Conservation (phyloP, 768 basidiomycete species). For the Mycena rebaudengoi region DNA sequence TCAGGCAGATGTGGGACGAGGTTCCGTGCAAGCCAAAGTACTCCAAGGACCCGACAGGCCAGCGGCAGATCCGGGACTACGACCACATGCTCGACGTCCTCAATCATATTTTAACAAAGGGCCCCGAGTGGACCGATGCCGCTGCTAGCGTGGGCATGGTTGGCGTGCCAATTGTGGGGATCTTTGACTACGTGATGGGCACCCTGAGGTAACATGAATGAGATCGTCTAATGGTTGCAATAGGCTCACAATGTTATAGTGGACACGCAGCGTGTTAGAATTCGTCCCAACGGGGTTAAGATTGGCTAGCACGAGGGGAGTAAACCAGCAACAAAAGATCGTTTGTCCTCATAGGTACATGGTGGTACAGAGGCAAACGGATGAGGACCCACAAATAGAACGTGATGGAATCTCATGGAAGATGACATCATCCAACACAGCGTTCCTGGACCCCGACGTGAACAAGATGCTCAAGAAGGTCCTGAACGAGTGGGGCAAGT, state of each 20-base stretch:
- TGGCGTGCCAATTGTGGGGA: background rate
- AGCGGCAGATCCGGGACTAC: constrained; percentile 5
- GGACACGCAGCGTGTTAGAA: constrained; percentile 3
- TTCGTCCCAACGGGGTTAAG: too few species aligned
- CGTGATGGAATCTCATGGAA: too few species aligned
- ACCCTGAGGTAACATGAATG: background rate
- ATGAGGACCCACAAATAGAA: too few species aligned
- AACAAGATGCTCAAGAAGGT: constrained; percentile 12
- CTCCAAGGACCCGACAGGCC: constrained; percentile 9
- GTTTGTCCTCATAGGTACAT: too few species aligned
- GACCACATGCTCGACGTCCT: constrained; percentile 8
- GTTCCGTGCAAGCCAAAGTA: constrained; percentile 1
- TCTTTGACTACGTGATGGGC: constrained; percentile 10
- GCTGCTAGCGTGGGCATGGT: constrained; percentile 10
- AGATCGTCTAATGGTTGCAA: background rate
- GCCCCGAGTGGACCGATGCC: constrained; percentile 7
- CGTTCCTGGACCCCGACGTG: constrained; percentile 11
- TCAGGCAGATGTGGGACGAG: constrained; percentile 37
- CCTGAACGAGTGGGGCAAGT: constrained; percentile 12
- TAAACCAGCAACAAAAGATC: too few species aligned
- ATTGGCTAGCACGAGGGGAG: too few species aligned
- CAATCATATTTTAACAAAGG: constrained; percentile 1
- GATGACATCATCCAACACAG: too few species aligned
- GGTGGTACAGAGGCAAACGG: too few species aligned
- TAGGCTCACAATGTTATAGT: background rate